Percentiles rank a stretch among this genome's conserved stretches.
Evolutionary conservation across 2,329 filamentous ascomycete genomes (phyloP).

Genomic region (Sporothrix humicola): DNA sequence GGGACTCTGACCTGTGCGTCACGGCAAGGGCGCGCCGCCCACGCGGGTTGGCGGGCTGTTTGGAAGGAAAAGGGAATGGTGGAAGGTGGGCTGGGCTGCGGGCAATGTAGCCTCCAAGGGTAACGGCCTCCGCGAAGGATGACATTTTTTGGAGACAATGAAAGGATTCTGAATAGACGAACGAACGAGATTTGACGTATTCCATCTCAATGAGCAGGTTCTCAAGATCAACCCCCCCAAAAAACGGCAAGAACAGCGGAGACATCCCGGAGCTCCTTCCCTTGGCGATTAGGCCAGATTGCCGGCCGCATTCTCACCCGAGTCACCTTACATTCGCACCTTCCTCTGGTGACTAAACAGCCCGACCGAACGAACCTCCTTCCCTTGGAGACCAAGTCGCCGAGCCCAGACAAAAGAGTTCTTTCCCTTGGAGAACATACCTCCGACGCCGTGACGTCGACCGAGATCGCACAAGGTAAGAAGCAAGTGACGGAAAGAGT

Average conservation of each 20-base stretch:
- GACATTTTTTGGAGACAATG: background rate
- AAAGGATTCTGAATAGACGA: background rate
- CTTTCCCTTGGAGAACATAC: conserved; percentile 14
- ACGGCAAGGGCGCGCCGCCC: conserved; percentile 25
- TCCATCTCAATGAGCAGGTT: background rate
- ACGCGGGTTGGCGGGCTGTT: background rate
- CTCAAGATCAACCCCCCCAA: background rate
- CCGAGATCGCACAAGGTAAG: conserved; percentile 5
- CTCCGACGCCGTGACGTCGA: background rate
- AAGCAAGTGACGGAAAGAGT: background rate
- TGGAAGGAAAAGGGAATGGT: no score
- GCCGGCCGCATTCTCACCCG: no score
- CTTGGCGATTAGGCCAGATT: no score
- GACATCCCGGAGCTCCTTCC: no score
- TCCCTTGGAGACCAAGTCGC: background rate
- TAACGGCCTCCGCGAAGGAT: background rate
- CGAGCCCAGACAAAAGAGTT: background rate
- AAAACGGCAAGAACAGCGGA: background rate
- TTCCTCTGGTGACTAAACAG: background rate
- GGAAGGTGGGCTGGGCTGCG: no score
- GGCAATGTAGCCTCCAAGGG: background rate
- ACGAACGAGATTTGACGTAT: background rate
- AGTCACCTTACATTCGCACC: background rate
- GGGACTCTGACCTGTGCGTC: conserved; percentile 3
- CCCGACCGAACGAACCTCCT: background rate